These are phyloP conservation scores for Backusella liffmaniae DNA, from an alignment of 192 early-diverging fungal genomes.

Conservation along the genomic window DNA sequence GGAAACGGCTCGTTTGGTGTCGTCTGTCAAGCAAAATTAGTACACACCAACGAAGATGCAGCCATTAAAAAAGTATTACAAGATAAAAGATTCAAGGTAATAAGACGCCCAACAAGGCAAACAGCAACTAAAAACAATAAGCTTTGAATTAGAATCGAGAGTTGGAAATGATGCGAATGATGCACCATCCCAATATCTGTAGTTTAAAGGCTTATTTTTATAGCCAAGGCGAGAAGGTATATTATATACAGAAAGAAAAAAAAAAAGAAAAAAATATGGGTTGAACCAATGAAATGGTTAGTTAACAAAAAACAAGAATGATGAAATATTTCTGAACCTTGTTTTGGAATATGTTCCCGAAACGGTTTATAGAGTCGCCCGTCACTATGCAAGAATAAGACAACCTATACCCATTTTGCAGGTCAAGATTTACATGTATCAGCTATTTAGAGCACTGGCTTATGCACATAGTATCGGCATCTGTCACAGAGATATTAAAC, in stretches of 20 bases:
- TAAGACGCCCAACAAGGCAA: not conserved
- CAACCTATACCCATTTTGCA: conserved; percentile 93
- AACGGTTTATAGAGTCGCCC: conserved; percentile 92
- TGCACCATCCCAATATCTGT: conserved; percentile 92
- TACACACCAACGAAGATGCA: conserved; percentile 74
- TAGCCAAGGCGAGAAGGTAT: conserved; percentile 85
- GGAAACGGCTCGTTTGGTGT: conserved; percentile 99
- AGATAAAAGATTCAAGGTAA: conserved; percentile 97
- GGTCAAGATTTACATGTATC: conserved; percentile 99
- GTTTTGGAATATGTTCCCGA: conserved; percentile 96
- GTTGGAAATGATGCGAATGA: conserved; percentile 90
- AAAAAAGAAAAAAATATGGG: not conserved
- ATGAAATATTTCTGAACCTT: conserved; percentile 95
- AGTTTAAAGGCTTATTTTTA: conserved; percentile 92
- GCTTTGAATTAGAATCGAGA: conserved; percentile 74
- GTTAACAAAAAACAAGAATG: conserved; percentile 47
- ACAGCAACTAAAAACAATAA: not conserved
- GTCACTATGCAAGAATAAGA: conserved; percentile 87
- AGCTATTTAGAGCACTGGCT: conserved; percentile 93
- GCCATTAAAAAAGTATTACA: conserved; percentile 99
- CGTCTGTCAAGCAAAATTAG: conserved; percentile 91
- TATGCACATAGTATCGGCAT: conserved; percentile 97
- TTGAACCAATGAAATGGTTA: not conserved
- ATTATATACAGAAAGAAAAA: not conserved
- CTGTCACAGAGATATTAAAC: conserved; percentile 99